These are phyloP conservation scores for Pythium grandisporangium DNA, from an alignment of 352 stramenopile genomes.

Conservation along the genomic window DNA sequence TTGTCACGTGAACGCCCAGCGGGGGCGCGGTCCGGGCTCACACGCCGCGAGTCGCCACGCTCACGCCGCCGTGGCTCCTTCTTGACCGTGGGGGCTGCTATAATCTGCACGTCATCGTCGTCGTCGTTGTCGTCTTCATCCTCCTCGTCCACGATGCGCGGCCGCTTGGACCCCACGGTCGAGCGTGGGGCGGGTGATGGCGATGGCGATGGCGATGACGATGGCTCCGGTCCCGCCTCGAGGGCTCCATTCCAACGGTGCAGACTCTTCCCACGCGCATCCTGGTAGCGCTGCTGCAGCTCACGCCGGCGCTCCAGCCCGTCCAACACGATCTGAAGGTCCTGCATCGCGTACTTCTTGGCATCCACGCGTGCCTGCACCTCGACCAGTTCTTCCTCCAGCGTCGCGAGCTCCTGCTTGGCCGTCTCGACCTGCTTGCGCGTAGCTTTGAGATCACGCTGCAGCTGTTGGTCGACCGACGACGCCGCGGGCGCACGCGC, in stretches of 20 bases:
- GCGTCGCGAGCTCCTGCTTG: slow-evolving; percentile 28
- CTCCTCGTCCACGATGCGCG: slow-evolving; percentile 58
- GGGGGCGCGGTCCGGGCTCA: too few relatives aligned
- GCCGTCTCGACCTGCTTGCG: slow-evolving; percentile 31
- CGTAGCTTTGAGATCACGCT: slow-evolving; percentile 32
- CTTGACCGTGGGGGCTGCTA: slow-evolving; percentile 31
- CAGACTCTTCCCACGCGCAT: too few relatives aligned
- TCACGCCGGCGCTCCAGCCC: slow-evolving; percentile 44
- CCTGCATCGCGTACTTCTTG: slow-evolving; percentile 57
- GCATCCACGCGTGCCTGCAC: slow-evolving; percentile 27
- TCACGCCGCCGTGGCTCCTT: slow-evolving; percentile 3
- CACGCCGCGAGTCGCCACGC: slow-evolving; percentile 1
- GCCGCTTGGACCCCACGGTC: slow-evolving; percentile 41
- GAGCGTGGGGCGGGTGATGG: too few relatives aligned
- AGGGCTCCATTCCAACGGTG: too few relatives aligned
- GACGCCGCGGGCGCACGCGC: not conserved
- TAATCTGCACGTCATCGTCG: slow-evolving; percentile 41
- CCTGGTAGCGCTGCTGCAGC: slow-evolving; percentile 25
- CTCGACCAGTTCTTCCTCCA: slow-evolving; percentile 26
- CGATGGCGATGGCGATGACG: too few relatives aligned
- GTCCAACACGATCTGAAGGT: slow-evolving; percentile 56
- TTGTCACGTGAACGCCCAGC: too few relatives aligned
- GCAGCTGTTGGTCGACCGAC: slow-evolving; percentile 24
- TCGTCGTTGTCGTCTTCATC: slow-evolving; percentile 35
- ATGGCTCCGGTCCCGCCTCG: too few relatives aligned